A percentile compares a stretch with the other conserved stretches of the same genome.
Evolutionary conservation across 1,139 yeast genomes (phyloP).

Genomic region (Nakaseomyces bracarensis): DNA sequence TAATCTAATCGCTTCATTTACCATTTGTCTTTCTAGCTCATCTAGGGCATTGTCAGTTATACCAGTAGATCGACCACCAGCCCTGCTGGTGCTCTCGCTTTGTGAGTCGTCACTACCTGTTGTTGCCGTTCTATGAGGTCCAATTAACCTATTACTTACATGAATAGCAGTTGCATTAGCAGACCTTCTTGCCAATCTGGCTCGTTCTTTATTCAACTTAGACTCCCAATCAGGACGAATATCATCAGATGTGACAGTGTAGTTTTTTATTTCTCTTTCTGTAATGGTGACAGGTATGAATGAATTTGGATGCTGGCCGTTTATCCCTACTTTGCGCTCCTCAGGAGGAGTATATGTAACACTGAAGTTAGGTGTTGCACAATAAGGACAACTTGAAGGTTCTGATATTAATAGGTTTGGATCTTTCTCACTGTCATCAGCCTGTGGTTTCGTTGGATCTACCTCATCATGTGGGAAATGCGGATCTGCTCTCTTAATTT

Average conservation of each 20-base stretch:
- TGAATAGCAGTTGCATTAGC: slow-evolving; percentile 95
- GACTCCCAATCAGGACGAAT: slow-evolving; percentile 92
- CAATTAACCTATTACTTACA: slow-evolving; percentile 56
- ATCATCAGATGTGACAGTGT: slow-evolving; percentile 56
- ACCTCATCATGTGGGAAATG: slow-evolving; percentile 80
- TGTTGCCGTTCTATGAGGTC: slow-evolving; percentile 26
- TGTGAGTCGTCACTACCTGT: slow-evolving; percentile 18
- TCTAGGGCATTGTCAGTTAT: slow-evolving; percentile 24
- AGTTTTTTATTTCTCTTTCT: neutral
- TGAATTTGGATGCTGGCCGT: slow-evolving; percentile 17
- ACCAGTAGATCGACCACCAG: slow-evolving; percentile 9
- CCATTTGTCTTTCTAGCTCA: slow-evolving; percentile 67
- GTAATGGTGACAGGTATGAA: slow-evolving; percentile 8
- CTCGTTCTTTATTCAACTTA: slow-evolving; percentile 61
- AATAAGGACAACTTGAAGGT: slow-evolving; percentile 87
- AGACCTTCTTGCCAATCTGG: slow-evolving; percentile 71
- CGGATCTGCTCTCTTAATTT: slow-evolving; percentile 87
- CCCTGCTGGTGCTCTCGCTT: slow-evolving; percentile 11
- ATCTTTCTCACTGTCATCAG: slow-evolving; percentile 32
- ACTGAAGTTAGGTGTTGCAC: slow-evolving; percentile 83
- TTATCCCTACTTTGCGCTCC: slow-evolving; percentile 47
- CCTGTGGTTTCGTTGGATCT: slow-evolving; percentile 30
- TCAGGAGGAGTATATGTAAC: slow-evolving; percentile 65
- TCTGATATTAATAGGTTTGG: slow-evolving; percentile 72
- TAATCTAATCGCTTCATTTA: slow-evolving; percentile 72